Evolutionary conservation across 306 rosid species (phyloP).

Genomic region (Cicer cuneatum): DNA sequence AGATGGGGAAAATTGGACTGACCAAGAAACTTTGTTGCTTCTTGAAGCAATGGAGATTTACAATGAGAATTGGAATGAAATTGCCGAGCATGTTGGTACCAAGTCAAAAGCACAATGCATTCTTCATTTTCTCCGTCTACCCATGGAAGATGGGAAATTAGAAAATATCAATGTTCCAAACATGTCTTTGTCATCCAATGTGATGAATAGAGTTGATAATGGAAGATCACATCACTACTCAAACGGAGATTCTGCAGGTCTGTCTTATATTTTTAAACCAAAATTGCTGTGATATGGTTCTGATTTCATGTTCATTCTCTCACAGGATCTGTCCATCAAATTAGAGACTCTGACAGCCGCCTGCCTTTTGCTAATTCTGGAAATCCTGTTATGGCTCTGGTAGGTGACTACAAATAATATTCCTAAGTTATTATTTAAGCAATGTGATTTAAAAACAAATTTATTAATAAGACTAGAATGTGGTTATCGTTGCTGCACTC

Average conservation of each 20-base stretch:
- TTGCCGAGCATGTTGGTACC: constrained; percentile 89
- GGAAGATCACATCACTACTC: constrained; percentile 57
- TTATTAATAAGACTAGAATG: constrained; percentile 24
- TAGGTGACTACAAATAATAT: constrained; percentile 55
- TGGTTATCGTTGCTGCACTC: constrained; percentile 14
- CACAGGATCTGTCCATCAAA: constrained; percentile 66
- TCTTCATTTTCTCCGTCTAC: constrained; percentile 95
- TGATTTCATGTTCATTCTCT: constrained; percentile 40
- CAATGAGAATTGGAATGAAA: constrained; percentile 96
- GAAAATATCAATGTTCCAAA: constrained; percentile 90
- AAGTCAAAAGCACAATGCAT: constrained; percentile 98
- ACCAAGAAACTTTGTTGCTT: constrained; percentile 90
- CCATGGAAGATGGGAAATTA: constrained; percentile 88
- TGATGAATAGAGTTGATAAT: constrained; percentile 52
- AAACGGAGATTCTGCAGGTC: constrained; percentile 81
- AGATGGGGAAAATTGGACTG: constrained; percentile 95
- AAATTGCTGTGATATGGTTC: constrained; percentile 37
- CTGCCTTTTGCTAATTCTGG: constrained; percentile 95
- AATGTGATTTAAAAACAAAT: constrained; percentile 34
- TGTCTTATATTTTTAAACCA: constrained; percentile 43
- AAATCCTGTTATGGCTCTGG: constrained; percentile 99
- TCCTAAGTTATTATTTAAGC: constrained; percentile 32
- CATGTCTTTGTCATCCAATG: constrained; percentile 57
- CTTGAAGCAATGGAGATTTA: constrained; percentile 94
- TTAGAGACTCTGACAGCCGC: constrained; percentile 61